Base-by-base conservation (phyloP, 805 yeast species). In the Candida caryicola region DNA sequence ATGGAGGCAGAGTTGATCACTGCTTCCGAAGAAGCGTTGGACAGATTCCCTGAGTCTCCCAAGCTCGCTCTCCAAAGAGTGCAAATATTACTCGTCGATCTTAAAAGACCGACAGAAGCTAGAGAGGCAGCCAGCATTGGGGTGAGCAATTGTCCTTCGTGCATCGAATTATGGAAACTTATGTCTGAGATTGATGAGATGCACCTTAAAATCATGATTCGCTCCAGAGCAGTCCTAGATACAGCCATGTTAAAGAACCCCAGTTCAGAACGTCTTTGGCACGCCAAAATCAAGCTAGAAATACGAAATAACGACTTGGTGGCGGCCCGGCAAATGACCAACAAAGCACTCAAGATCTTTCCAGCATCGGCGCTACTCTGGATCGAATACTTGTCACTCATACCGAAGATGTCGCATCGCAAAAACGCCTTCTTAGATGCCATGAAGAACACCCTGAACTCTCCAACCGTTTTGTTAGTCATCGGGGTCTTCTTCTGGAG, bases 191-290 rank as follows among this genome's bases (percentile, higher is more conserved):
- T 76, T 2, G 84, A 80, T 44, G 77, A 71, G 43, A 33, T 45
- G 1, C 44, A 54, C 1, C 49, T 72, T 8, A 66, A 66, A 1
- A 65, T 70, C 2, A 42, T 67, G 1, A 72, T 81, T 2, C 68
- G 77, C 41, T 88, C 95, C 0, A 74, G 96, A 43, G 80, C 95
- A 0, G 66, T 74, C 1, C 59, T 89, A 16, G 96, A 88, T 48
- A 63, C 77, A 17, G 93, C 85, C 0, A 55, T 85, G 5, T 45
- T 79, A 12, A 29, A 32, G 9, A 12, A 28, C 15, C 77, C 81
- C 0, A 51, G 60, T 4, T 61, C 62, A 27, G 85, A 77, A 21
- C 36, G 41, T n/a, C 48, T 90, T 2, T 81, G 86, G 80, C 49
- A 69, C 5, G 81, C 74, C 14, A 75, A 77, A 45, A 67, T 85